Percentiles rank a stretch among this genome's conserved stretches.
phyloP scores from a whole-genome alignment of 768 basidiomycete genomes.

The Xerocomus potaroensis region DNA sequence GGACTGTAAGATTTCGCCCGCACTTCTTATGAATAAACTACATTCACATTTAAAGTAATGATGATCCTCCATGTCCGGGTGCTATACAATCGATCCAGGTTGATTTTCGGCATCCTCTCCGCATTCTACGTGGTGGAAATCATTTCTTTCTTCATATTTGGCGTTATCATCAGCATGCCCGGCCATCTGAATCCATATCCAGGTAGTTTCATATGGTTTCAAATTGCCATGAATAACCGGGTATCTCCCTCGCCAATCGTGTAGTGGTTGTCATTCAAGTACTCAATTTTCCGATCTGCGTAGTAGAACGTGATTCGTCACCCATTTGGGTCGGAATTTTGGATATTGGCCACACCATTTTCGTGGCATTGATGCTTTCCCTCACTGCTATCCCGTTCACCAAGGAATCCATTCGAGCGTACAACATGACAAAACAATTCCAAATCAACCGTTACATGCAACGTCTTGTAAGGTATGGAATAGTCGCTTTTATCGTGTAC shows the following conservation, averaged over 20 bases:
- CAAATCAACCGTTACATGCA: slow-evolving; percentile 1
- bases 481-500: neutral
- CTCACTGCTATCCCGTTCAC: neutral
- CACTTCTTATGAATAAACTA: too few relatives aligned
- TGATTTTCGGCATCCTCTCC: neutral
- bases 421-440: neutral
- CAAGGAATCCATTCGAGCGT: neutral
- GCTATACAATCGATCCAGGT: neutral
- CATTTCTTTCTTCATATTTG: neutral
- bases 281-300: neutral
- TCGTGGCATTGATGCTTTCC: neutral
- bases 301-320: too few relatives aligned
- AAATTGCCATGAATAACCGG: neutral
- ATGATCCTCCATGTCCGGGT: neutral
- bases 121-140: neutral
- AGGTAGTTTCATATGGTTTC: neutral
- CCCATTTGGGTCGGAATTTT: neutral
- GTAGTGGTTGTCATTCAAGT: neutral
- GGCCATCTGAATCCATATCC: neutral
- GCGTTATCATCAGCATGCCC: neutral
- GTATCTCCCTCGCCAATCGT: neutral
- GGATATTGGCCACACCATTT: neutral
- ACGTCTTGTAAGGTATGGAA: neutral
- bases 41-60: too few relatives aligned
- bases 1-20: too few relatives aligned